Conservation (phyloP, 768 basidiomycete species). For the Filobasidium wieringae region DNA sequence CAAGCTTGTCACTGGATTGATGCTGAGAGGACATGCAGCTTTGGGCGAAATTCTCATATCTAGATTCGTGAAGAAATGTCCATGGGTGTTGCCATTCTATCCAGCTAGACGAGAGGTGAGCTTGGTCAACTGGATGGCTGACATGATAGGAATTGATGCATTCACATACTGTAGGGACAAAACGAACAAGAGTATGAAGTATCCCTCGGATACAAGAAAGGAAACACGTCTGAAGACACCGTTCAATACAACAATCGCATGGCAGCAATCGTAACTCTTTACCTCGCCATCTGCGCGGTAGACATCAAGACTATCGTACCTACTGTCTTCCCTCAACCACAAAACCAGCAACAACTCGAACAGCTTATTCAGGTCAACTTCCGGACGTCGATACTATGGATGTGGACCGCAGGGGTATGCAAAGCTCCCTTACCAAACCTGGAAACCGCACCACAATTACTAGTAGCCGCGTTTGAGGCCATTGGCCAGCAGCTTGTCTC, state of each 20-base stretch:
- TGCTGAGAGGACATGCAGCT: constrained; percentile 46
- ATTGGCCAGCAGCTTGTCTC: constrained; percentile 18
- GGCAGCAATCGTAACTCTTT: constrained; percentile 71
- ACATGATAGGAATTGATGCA: background rate
- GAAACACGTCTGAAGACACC: constrained; percentile 45
- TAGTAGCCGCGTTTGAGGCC: constrained; percentile 24
- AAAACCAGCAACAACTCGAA: constrained; percentile 20
- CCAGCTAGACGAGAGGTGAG: constrained; percentile 48
- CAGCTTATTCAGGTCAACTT: constrained; percentile 19
- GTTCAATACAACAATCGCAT: constrained; percentile 58
- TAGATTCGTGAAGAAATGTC: constrained; percentile 74
- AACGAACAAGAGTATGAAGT: constrained; percentile 40
- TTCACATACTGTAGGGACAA: constrained; percentile 28
- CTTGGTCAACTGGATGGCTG: background rate
- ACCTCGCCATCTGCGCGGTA: constrained; percentile 56
- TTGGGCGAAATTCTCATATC: constrained; percentile 71
- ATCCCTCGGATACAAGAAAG: constrained; percentile 32
- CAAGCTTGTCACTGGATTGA: constrained; percentile 56
- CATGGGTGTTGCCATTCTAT: constrained; percentile 66
- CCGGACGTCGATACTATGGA: constrained; percentile 28
- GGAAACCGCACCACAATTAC: constrained; percentile 22
- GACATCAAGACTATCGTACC: constrained; percentile 21
- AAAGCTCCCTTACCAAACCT: constrained; percentile 17
- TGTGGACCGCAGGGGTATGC: constrained; percentile 26
- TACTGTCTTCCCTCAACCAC: constrained; percentile 15